Evolutionary conservation across 805 yeast species (phyloP).

Genomic region (Metschnikowia gelsemii): DNA sequence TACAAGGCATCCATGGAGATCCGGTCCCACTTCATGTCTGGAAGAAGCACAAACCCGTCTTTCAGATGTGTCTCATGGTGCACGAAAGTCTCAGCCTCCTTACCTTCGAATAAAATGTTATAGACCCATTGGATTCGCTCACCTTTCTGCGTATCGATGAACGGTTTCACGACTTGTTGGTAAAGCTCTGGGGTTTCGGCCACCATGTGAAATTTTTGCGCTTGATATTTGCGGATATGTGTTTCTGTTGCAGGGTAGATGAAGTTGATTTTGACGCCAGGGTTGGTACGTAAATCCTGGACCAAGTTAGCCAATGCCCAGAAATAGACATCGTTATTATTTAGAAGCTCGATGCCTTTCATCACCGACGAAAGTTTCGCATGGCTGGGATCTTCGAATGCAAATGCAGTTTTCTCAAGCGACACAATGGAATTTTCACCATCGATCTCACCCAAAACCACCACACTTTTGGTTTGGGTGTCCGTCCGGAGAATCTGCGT

Average conservation of each 20-base stretch:
- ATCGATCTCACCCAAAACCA: conserved; percentile 65
- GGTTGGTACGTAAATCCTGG: conserved; percentile 46
- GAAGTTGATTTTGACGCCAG: conserved; percentile 70
- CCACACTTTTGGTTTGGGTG: conserved; percentile 66
- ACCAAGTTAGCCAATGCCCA: conserved; percentile 67
- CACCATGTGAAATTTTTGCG: conserved; percentile 59
- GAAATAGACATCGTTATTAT: conserved; percentile 78
- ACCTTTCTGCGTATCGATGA: conserved; percentile 72
- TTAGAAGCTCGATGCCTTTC: conserved; percentile 36
- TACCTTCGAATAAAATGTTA: conserved; percentile 77
- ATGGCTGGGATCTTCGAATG: conserved; percentile 8
- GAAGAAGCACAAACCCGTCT: conserved; percentile 71
- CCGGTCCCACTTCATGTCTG: conserved; percentile 97
- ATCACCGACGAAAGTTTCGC: conserved; percentile 21
- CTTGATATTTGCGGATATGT: conserved; percentile 76
- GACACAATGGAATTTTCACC: conserved; percentile 63
- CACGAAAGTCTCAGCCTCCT: conserved; percentile 80
- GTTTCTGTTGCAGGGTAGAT: conserved; percentile 87
- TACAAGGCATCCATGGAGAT: conserved; percentile 66
- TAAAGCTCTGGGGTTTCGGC: conserved; percentile 83
- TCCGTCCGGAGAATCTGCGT: conserved; percentile 51
- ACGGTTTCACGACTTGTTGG: conserved; percentile 61
- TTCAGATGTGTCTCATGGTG: conserved; percentile 55
- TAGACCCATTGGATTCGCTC: conserved; percentile 85
- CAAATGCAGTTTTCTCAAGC: conserved; percentile 70